phyloP scores from a whole-genome alignment of 176 grass and related monocot species.

The Pontederia crassipes region DNA sequence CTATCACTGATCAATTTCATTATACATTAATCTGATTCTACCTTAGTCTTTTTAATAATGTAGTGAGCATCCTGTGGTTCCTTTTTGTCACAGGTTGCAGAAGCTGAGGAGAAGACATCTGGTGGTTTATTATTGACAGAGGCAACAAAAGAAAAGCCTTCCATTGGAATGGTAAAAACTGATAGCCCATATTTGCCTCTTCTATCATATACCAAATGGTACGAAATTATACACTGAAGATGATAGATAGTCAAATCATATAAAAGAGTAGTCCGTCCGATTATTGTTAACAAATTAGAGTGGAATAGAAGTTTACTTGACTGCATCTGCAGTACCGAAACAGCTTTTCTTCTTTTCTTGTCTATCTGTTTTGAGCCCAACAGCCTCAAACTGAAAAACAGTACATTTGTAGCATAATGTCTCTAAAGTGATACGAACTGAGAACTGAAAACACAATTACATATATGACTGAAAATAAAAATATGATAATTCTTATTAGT shows the following conservation, averaged over 20 bases:
- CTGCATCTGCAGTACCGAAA: too few species aligned
- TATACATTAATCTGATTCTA: neutral
- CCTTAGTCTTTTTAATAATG: neutral
- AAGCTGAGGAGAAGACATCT: constrained; percentile 11
- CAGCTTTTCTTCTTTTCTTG: too few species aligned
- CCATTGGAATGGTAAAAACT: constrained; percentile 2
- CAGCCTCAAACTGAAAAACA: too few species aligned
- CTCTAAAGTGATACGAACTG: too few species aligned
- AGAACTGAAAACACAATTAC: too few species aligned
- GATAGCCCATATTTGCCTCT: neutral
- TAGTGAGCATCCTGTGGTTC: neutral
- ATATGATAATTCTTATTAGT: too few species aligned
- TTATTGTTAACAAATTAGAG: too few species aligned
- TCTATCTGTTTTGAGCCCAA: too few species aligned
- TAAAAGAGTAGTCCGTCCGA: too few species aligned
- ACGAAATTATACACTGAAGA: neutral
- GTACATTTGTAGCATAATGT: too few species aligned
- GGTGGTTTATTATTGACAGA: constrained; percentile 12
- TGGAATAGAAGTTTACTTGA: too few species aligned
- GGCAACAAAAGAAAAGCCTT: constrained; percentile 11
- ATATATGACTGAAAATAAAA: too few species aligned
- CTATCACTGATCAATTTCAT: neutral
- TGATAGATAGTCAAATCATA: neutral
- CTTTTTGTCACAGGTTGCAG: neutral
- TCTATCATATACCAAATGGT: neutral